phyloP scores from a whole-genome alignment of 2,329 filamentous ascomycete species.

The Fusarium sp. region DNA sequence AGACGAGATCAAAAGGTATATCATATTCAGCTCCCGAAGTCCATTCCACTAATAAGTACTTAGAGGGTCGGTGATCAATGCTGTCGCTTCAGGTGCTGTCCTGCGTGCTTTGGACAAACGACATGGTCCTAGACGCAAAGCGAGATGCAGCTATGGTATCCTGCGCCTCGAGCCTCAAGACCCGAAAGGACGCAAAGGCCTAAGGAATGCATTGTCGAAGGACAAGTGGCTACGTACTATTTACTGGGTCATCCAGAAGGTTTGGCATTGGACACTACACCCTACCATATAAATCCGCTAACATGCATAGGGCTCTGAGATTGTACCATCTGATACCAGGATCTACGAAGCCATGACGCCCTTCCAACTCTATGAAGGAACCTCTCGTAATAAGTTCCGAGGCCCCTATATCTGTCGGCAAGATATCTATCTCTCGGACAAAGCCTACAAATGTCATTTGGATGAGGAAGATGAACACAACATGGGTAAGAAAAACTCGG shows the following conservation, averaged over 20 bases:
- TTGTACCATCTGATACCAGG: neutral
- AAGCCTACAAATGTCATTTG: neutral
- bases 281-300: neutral
- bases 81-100: conserved; percentile 6
- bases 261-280: neutral
- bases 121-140: neutral
- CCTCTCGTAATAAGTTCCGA: neutral
- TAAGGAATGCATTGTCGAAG: neutral
- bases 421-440: neutral
- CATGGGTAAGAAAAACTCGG: neutral
- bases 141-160: neutral
- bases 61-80: too few relatives aligned
- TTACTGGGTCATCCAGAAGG: neutral
- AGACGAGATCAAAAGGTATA: neutral
- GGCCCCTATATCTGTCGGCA: neutral
- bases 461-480: neutral
- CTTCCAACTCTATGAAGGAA: neutral
- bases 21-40: rapidly evolving
- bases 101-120: conserved; percentile 5
- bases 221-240: neutral
- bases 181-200: neutral
- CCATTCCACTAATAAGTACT: too few relatives aligned
- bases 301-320: neutral
- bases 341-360: neutral
- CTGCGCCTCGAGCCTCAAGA: neutral